These are phyloP conservation scores for Phylloporus sp. DNA, from an alignment of 768 basidiomycete genomes.

Conservation along the genomic window DNA sequence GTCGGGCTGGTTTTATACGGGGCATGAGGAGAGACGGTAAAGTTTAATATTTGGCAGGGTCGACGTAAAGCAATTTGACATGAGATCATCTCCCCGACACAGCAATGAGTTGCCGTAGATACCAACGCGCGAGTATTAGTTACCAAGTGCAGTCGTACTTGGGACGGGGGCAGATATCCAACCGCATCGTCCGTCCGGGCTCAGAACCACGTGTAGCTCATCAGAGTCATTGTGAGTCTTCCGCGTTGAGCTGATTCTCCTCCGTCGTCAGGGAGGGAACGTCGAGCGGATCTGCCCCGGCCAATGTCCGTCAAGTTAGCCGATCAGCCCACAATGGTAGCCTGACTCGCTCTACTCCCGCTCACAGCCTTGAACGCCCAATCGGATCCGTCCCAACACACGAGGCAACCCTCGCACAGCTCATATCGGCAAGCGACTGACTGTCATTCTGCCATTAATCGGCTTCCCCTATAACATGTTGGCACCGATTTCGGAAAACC, in stretches of 20 bases:
- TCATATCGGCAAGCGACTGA: constrained; percentile 8
- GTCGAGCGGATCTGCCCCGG: neutral
- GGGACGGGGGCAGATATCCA: neutral
- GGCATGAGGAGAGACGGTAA: constrained; percentile 3
- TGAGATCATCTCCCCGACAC: constrained; percentile 7
- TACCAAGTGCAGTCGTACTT: no score
- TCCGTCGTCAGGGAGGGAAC: constrained; percentile 4
- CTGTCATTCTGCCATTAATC: neutral
- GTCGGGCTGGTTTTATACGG: constrained; percentile 14
- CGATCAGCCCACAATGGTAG: no score
- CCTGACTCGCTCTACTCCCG: neutral
- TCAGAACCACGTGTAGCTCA: neutral
- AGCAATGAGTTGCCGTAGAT: constrained; percentile 18
- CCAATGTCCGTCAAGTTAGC: neutral
- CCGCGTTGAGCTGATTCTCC: neutral
- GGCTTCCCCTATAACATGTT: neutral
- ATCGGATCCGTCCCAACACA: neutral
- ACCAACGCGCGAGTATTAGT: no score
- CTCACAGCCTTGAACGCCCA: neutral
- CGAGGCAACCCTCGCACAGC: constrained; percentile 16
- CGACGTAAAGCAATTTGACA: constrained; percentile 5
- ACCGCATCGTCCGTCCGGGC: neutral
- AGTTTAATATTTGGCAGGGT: constrained; percentile 23
- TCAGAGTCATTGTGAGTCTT: neutral
- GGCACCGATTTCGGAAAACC: neutral